Evolutionary conservation across 1,284 basidiomycete species (phyloP).

Genomic region (Schizophyllum amplum): DNA sequence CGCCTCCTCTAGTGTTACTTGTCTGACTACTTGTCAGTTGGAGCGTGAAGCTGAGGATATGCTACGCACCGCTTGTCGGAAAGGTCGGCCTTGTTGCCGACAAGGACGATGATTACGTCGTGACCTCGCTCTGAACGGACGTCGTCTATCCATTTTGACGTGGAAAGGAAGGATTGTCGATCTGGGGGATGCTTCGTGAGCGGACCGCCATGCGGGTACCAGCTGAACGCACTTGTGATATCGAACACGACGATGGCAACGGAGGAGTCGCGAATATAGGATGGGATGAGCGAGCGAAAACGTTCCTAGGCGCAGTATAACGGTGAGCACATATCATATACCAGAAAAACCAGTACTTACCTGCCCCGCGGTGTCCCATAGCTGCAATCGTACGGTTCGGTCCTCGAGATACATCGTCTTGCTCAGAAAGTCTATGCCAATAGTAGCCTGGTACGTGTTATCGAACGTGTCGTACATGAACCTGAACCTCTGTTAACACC

Average conservation of each 20-base stretch:
- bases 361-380: constrained; percentile 99
- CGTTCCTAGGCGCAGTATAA: constrained; percentile 60
- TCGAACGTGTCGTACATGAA: constrained; percentile 99
- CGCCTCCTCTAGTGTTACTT: constrained; percentile 98
- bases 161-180: constrained; percentile 94
- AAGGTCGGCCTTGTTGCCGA: constrained; percentile 98
- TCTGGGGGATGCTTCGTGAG: constrained; percentile 40
- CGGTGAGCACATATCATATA: background rate
- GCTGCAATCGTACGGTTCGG: constrained; percentile 92
- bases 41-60: constrained; percentile 1
- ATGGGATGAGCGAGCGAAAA: constrained; percentile 96
- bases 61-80: constrained; percentile 76
- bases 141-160: constrained; percentile 99
- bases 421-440: constrained; percentile 98
- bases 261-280: constrained; percentile 97
- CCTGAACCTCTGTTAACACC: constrained; percentile 31
- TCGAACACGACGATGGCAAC: constrained; percentile 99
- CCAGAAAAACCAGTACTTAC: constrained; percentile 31
- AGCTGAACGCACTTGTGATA: constrained; percentile 78
- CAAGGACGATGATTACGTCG: constrained; percentile 98
- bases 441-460: constrained; percentile 99
- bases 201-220: background rate
- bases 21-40: constrained; percentile 38
- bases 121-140: constrained; percentile 95
- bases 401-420: constrained; percentile 99